Base-by-base conservation (phyloP, 2,329 filamentous ascomycete genomes). In the Aspergillus fumigatus region DNA sequence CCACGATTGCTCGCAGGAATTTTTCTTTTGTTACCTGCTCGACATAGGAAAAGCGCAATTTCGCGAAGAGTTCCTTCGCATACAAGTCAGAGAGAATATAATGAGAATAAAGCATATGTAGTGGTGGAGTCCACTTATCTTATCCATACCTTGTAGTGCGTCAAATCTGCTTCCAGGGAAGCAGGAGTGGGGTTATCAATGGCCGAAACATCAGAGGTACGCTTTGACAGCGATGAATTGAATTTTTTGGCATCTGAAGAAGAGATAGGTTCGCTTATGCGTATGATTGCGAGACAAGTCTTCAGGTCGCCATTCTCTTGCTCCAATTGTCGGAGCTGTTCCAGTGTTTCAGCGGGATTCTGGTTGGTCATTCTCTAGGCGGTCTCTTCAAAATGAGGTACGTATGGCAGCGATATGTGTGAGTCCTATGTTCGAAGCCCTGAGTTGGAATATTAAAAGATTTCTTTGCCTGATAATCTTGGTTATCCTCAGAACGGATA, bases 11-110 rank as follows among this genome's bases (percentile, higher is more conserved):
- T 64, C 92, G 90, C 54, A 99, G 87, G 74, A 97, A 97, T 69
- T 96, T 96, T 73, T 99, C 94, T 76, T 97, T 99, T 48, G 93
- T 97, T 60, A 97, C 92, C 79, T 97, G 94, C 76, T 99, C 94
- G 65, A 97, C 89, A 75, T 97, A 97, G 62, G 90, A 95, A 79
- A 97, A 97, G 65, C 93, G 90, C 41, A 97, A 82, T 77, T 99
- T 97, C 45, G 91, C 88, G 75, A 97, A 99, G 21, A 97, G 84
- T 75, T 97, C 92, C 77, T 86, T 62, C 17, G 35, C 21, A 14
- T 9, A 51, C 2, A 4, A 8, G 54, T 62, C 40, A 58, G 48
- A 40, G n/a, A 10, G 40, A 10, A 19, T 21, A 21, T 43, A n/a
- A 50, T 58, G 19, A 14, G 25, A 17, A 40, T 19, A 19, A 40